These are phyloP conservation scores for Claviceps pazoutovae DNA, from an alignment of 2,329 filamentous ascomycete genomes.

Conservation along the genomic window DNA sequence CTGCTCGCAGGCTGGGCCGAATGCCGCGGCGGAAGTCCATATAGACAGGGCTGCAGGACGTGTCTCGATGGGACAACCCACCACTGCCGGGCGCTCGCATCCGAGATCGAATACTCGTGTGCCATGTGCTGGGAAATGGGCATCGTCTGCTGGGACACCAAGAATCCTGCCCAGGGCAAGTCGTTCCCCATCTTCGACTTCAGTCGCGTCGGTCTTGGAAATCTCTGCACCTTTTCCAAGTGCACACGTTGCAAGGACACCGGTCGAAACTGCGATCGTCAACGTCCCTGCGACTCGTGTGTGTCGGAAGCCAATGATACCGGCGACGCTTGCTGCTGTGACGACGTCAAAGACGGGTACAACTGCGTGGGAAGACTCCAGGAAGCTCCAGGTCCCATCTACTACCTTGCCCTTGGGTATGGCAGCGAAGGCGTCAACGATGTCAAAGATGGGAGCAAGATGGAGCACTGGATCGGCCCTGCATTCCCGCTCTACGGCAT, in stretches of 20 bases:
- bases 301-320: background rate
- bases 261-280: constrained; percentile 19
- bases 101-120: constrained; percentile 10
- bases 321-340: constrained; percentile 5
- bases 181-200: constrained; percentile 16
- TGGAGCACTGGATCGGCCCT: constrained; percentile 16
- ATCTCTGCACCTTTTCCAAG: constrained; percentile 12
- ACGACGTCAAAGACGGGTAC: background rate
- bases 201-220: constrained; percentile 19
- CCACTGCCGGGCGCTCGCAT: constrained; percentile 11
- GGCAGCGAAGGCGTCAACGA: constrained; percentile 16
- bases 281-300: constrained; percentile 25
- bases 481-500: constrained; percentile 7
- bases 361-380: constrained; percentile 9
- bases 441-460: constrained; percentile 10
- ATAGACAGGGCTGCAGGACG: constrained; percentile 8
- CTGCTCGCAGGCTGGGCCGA: constrained; percentile 9
- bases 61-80: constrained; percentile 5
- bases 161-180: background rate
- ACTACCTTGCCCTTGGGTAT: constrained; percentile 21
- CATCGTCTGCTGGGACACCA: constrained; percentile 13
- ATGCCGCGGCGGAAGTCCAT: constrained; percentile 6
- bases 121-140: constrained; percentile 17
- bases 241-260: constrained; percentile 13
- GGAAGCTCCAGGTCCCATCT: constrained; percentile 14